Evolutionary conservation across 1,284 basidiomycete genomes (phyloP).

Genomic region (Cryptococcus sp.): DNA sequence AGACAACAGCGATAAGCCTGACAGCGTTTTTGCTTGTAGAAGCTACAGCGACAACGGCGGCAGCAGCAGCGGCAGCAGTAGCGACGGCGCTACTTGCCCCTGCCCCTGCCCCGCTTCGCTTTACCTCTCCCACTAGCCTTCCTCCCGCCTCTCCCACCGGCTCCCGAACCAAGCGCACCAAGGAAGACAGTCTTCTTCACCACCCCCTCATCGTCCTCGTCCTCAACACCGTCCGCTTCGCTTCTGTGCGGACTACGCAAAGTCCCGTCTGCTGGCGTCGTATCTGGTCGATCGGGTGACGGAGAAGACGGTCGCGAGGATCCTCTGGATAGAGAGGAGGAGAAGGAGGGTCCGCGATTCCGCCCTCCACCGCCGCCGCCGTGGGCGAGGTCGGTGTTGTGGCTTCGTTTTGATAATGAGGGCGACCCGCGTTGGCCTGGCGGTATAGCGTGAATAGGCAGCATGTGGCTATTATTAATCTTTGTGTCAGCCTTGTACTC

Average conservation of each 20-base stretch:
- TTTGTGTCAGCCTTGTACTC: background rate
- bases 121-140: constrained; percentile 13
- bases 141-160: constrained; percentile 5
- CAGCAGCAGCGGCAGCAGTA: no score
- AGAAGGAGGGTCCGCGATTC: constrained; percentile 5
- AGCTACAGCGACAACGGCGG: background rate
- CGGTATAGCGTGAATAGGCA: constrained; percentile 20
- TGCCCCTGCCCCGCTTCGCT: constrained; percentile 12
- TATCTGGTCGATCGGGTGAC: background rate
- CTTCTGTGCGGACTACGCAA: background rate
- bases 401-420: constrained; percentile 3
- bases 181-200: constrained; percentile 19
- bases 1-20: no score
- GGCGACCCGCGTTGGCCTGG: constrained; percentile 10
- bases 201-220: constrained; percentile 13
- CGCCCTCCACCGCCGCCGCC: background rate
- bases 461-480: constrained; percentile 21
- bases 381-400: background rate
- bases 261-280: background rate
- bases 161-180: constrained; percentile 6
- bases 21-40: background rate
- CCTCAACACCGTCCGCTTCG: background rate
- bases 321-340: background rate
- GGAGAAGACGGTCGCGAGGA: background rate
- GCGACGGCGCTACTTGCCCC: background rate